Base-by-base conservation (phyloP, 352 stramenopile species). In the Pythium dissimile region DNA sequence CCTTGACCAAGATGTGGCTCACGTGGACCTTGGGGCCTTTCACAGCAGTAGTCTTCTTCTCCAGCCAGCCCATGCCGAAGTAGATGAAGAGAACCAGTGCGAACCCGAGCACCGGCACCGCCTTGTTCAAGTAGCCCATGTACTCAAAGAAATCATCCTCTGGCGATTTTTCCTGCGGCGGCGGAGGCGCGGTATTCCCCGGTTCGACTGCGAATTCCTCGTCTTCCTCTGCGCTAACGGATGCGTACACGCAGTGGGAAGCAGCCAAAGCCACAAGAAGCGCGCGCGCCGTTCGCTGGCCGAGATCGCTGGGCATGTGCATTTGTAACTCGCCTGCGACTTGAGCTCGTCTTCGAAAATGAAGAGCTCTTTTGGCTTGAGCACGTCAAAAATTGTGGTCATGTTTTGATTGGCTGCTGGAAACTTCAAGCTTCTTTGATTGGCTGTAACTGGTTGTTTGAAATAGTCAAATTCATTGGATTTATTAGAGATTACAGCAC, bases 1-100 rank as follows among this genome's bases (percentile, higher is more conserved):
- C 72, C 39, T 84, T 73, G 15, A 89, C 73, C 21, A 89, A 62
- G 46, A 89, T 86, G 54, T 89, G 78, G 50, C 66, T 77, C 11
- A 79, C 78, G 45, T 71, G 80, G 13, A 84, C 73, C 27, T 70
- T 73, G 8, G 57, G 70, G 13, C 74, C 72, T 28, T 59, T 28
- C 21, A 62, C n/a, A n/a, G n/a, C n/a, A n/a, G n/a, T 62, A 4
- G 27, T 49, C 39, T 58, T 59, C 23, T 54, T 42, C 10, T 62
- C 46, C 16, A 54, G 16, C 18, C 20, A 35, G 13, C 46, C 52
- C 43, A 56, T 54, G 35, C 51, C 45, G 41, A 62, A 59, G 53
- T 67, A 67, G 9, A 67, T 26, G 6, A 67, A 46, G 10, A 62
- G 12, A 16, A 67, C 35, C 23, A 67, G 27, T 13, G 35, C 28